Evolutionary conservation across 306 rosid genomes (phyloP).

Genomic region (Pterocarpus santalinus): DNA sequence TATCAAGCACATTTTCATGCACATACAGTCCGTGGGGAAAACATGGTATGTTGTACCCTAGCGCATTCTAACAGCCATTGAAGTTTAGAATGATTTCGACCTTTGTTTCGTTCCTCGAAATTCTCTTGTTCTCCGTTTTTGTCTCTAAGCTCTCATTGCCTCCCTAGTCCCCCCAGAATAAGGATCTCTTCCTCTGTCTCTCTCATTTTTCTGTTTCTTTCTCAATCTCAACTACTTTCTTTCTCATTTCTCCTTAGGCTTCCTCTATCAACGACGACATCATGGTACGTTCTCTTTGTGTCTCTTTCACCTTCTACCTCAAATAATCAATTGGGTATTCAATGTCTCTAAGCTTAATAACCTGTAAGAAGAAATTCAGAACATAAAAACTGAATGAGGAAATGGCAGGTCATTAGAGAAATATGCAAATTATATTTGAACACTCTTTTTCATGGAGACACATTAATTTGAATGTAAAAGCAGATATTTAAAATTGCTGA

Average conservation of each 20-base stretch:
- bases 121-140: slow-evolving; percentile 66
- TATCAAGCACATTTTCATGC: neutral
- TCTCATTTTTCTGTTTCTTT: slow-evolving; percentile 50
- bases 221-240: slow-evolving; percentile 43
- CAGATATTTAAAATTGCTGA: no score
- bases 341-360: slow-evolving; percentile 19
- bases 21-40: slow-evolving; percentile 8
- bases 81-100: slow-evolving; percentile 54
- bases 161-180: slow-evolving; percentile 48
- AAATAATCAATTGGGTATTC: neutral
- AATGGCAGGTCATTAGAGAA: no score
- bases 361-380: neutral
- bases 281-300: slow-evolving; percentile 66
- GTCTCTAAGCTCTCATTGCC: slow-evolving; percentile 57
- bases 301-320: slow-evolving; percentile 15
- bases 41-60: neutral
- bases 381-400: neutral
- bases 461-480: no score
- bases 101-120: slow-evolving; percentile 70
- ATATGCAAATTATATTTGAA: no score
- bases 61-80: slow-evolving; percentile 30
- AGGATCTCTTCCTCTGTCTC: slow-evolving; percentile 68
- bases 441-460: no score
- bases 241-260: slow-evolving; percentile 50
- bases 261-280: slow-evolving; percentile 50